phyloP scores from a whole-genome alignment of 2,329 filamentous ascomycete species.

The Diaporthe capsici region DNA sequence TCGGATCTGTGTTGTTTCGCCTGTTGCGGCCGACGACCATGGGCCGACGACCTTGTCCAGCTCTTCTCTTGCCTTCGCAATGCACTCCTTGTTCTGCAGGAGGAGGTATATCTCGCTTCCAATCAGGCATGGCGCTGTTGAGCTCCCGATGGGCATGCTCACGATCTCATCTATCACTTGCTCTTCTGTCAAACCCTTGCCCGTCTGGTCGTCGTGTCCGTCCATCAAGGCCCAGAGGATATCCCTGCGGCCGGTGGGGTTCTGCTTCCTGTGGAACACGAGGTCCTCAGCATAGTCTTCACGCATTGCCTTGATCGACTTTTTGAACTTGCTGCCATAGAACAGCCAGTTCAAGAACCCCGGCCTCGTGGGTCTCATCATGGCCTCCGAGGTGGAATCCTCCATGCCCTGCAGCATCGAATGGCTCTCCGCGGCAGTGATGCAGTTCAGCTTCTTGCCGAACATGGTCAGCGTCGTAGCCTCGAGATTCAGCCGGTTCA shows the following conservation, averaged over 20 bases:
- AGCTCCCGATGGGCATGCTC: conserved; percentile 73
- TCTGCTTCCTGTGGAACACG: conserved; percentile 67
- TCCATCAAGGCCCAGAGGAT: conserved; percentile 72
- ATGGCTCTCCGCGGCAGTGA: conserved; percentile 59
- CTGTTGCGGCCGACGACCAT: neutral
- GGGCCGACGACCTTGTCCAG: conserved; percentile 64
- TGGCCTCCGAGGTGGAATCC: conserved; percentile 67
- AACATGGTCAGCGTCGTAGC: conserved; percentile 64
- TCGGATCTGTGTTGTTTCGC: conserved; percentile 56
- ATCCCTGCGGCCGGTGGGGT: conserved; percentile 70
- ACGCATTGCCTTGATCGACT: conserved; percentile 67
- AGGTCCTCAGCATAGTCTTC: conserved; percentile 66
- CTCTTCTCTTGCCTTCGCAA: conserved; percentile 66
- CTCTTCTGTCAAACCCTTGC: conserved; percentile 68
- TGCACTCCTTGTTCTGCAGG: conserved; percentile 62
- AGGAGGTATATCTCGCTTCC: conserved; percentile 65
- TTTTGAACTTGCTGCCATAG: conserved; percentile 67
- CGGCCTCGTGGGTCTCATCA: conserved; percentile 67
- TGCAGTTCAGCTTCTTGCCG: conserved; percentile 62
- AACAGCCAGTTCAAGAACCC: conserved; percentile 66
- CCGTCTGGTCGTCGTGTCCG: conserved; percentile 73
- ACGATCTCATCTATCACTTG: conserved; percentile 78
- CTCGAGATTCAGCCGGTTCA: conserved; percentile 69
- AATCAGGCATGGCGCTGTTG: conserved; percentile 62
- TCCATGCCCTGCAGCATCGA: conserved; percentile 68